These are phyloP conservation scores for Baeospora myosura DNA, from an alignment of 1,284 basidiomycete genomes.

Conservation along the genomic window DNA sequence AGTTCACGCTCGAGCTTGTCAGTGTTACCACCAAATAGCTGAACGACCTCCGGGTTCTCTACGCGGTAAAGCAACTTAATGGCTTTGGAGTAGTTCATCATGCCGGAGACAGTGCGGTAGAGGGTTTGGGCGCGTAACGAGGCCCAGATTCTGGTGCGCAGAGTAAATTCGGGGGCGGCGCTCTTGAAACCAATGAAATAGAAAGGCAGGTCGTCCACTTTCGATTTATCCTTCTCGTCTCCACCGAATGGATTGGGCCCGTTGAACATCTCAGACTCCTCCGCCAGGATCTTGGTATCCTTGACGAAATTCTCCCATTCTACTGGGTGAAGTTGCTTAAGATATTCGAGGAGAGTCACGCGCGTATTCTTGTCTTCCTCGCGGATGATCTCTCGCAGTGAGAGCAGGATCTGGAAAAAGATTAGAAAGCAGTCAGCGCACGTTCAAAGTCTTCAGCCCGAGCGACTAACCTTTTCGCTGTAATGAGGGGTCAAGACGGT, in stretches of 20 bases:
- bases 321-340: conserved; percentile 96
- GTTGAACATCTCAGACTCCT: conserved; percentile 86
- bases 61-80: conserved; percentile 99
- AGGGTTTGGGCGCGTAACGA: conserved; percentile 97
- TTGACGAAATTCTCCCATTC: conserved; percentile 99
- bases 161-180: conserved; percentile 95
- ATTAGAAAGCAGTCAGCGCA: conserved; percentile 10
- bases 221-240: conserved; percentile 84
- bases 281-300: conserved; percentile 98
- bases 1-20: conserved; percentile 95
- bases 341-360: conserved; percentile 91
- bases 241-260: conserved; percentile 72
- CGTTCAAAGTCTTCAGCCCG: not conserved
- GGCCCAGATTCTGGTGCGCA: conserved; percentile 98
- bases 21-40: conserved; percentile 95
- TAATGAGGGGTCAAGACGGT: conserved; percentile 94
- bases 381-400: conserved; percentile 91
- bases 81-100: conserved; percentile 99
- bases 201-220: conserved; percentile 93
- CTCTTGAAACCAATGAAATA: conserved; percentile 99
- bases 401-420: conserved; percentile 67
- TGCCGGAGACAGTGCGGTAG: conserved; percentile 97
- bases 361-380: conserved; percentile 94
- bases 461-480: conserved; percentile 73
- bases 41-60: conserved; percentile 98